Percentiles rank a stretch among this genome's conserved stretches.
These are phyloP conservation scores for Lactifluus volemus DNA, from an alignment of 768 basidiomycete genomes.

Conservation along the genomic window DNA sequence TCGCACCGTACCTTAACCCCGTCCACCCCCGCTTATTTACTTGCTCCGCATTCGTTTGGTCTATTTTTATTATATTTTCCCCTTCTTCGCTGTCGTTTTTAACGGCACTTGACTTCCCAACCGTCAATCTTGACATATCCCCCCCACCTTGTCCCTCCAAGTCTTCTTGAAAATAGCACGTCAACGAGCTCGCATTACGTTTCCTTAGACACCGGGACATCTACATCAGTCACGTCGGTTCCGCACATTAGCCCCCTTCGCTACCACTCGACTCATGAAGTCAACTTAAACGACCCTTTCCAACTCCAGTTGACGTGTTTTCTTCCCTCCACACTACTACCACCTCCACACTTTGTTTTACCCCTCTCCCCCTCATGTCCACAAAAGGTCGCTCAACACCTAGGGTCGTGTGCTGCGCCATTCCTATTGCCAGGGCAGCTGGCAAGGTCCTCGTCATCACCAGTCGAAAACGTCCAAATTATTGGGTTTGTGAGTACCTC, in stretches of 20 bases:
- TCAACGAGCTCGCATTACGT: conserved; percentile 8
- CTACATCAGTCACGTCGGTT: not conserved
- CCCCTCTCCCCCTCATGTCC: conserved; percentile 14
- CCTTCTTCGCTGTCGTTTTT: not conserved
- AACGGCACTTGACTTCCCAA: not conserved
- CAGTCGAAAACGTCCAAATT: conserved; percentile 69
- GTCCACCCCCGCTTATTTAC: not conserved
- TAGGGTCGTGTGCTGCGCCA: conserved; percentile 85
- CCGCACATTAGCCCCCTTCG: conserved; percentile 1
- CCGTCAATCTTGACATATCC: not conserved
- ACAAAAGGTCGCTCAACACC: conserved; percentile 74
- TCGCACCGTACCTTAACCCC: not conserved
- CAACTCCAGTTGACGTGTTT: not conserved
- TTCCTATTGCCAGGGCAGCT: conserved; percentile 66
- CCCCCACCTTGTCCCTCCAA: not conserved
- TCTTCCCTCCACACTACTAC: not conserved
- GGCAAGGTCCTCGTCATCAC: conserved; percentile 79
- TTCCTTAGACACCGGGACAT: not conserved
- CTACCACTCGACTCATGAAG: conserved; percentile 16
- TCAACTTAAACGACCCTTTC: conserved; percentile 14
- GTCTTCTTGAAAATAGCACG: not conserved
- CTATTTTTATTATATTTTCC: not conserved
- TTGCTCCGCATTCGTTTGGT: not conserved
- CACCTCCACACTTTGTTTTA: not conserved
- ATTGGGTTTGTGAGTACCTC: conserved; percentile 78